phyloP scores from a whole-genome alignment of 2,329 filamentous ascomycete species.

The Myriosclerotinia duriaeana region DNA sequence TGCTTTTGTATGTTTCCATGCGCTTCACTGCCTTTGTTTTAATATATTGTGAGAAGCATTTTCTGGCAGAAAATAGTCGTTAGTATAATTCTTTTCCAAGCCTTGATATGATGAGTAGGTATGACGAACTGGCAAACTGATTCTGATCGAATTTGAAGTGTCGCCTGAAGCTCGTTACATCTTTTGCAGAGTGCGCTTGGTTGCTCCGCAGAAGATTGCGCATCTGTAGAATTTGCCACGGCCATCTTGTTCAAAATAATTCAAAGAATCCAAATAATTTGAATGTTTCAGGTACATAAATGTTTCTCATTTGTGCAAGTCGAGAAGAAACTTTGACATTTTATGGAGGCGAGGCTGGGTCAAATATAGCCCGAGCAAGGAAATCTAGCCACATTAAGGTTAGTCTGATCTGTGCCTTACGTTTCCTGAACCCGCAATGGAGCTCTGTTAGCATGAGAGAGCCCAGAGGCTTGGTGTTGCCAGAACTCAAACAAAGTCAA shows the following conservation, averaged over 20 bases:
- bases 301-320: constrained; percentile 19
- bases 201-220: constrained; percentile 9
- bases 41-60: constrained; percentile 78
- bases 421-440: constrained; percentile 19
- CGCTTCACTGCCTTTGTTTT: constrained; percentile 78
- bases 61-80: constrained; percentile 46
- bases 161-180: constrained; percentile 36
- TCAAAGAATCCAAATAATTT: not conserved
- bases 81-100: constrained; percentile 23
- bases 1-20: constrained; percentile 62
- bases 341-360: constrained; percentile 18
- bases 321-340: constrained; percentile 7
- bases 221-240: constrained; percentile 24
- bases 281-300: constrained; percentile 18
- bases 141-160: constrained; percentile 40
- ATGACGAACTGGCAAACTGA: constrained; percentile 38
- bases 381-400: not conserved
- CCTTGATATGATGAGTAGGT: not conserved
- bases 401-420: constrained; percentile 20
- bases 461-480: not conserved
- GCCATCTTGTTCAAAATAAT: constrained; percentile 15
- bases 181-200: constrained; percentile 33
- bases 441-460: constrained; percentile 7
- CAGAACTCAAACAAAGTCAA: constrained; percentile 14
- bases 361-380: constrained; percentile 8